Evolutionary conservation across 192 early-diverging fungal genomes (phyloP).

Genomic region (Spizellomyces sp.): DNA sequence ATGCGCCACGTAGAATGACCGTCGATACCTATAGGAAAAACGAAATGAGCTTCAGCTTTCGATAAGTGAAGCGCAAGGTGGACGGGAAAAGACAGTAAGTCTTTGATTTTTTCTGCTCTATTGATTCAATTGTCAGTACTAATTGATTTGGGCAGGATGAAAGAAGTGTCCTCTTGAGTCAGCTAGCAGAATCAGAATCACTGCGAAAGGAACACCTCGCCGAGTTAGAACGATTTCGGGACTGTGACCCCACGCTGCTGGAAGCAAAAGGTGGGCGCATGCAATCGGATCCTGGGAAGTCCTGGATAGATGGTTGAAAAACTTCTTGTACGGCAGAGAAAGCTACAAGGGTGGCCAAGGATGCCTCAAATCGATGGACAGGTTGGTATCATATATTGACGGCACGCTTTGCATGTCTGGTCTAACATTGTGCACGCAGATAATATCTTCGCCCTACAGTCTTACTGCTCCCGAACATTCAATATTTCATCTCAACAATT

Average conservation of each 20-base stretch:
- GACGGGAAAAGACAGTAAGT: constrained; percentile 69
- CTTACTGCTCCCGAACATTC: constrained; percentile 73
- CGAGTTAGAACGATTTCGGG: constrained; percentile 69
- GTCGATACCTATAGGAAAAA: too few species aligned
- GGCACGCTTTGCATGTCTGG: background rate
- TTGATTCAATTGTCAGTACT: background rate
- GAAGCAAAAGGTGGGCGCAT: constrained; percentile 56
- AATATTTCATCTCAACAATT: constrained; percentile 48
- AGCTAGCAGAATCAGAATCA: constrained; percentile 56
- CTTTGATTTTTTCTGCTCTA: background rate
- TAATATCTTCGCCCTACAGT: constrained; percentile 82
- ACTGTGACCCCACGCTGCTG: constrained; percentile 77
- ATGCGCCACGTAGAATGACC: too few species aligned
- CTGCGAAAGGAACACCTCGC: constrained; percentile 40
- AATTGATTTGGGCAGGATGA: constrained; percentile 49
- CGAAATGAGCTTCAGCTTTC: background rate
- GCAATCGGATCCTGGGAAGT: background rate
- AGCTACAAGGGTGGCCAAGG: constrained; percentile 59
- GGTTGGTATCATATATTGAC: constrained; percentile 39
- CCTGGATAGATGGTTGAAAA: background rate
- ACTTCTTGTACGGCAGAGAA: constrained; percentile 45
- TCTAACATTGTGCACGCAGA: constrained; percentile 40
- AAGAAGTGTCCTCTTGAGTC: constrained; percentile 50
- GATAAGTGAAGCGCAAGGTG: constrained; percentile 54
- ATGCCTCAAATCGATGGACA: constrained; percentile 86